Evolutionary conservation across 2,329 filamentous ascomycete species (phyloP).

Genomic region (Nannizziopsis barbatae): DNA sequence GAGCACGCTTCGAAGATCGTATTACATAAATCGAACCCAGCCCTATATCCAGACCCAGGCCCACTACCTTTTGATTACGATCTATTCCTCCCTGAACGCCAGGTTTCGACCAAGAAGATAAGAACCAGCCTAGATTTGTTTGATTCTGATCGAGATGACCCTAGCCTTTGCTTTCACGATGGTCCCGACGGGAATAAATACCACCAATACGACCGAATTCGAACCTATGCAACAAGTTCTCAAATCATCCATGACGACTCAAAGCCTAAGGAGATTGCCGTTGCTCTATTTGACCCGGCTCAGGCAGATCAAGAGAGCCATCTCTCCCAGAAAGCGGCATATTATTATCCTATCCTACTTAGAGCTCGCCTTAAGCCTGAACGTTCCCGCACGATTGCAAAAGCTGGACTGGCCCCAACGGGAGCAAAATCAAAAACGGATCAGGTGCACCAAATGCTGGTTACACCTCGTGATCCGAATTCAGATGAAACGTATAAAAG

Average conservation of each 20-base stretch:
- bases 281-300: conserved; percentile 47
- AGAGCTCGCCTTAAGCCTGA: conserved; percentile 46
- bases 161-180: conserved; percentile 39
- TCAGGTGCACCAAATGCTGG: conserved; percentile 43
- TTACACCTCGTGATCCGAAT: conserved; percentile 41
- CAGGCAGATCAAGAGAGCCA: conserved; percentile 18
- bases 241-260: conserved; percentile 43
- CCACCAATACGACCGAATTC: conserved; percentile 47
- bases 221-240: conserved; percentile 50
- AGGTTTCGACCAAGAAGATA: conserved; percentile 39
- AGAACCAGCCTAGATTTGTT: conserved; percentile 46
- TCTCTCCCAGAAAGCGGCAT: conserved; percentile 43
- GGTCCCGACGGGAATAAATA: conserved; percentile 34
- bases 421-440: conserved; percentile 36
- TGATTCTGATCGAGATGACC: conserved; percentile 44
- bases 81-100: conserved; percentile 45
- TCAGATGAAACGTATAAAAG: conserved; percentile 41
- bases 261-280: conserved; percentile 46
- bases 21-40: conserved; percentile 41
- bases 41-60: conserved; percentile 41
- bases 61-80: conserved; percentile 49
- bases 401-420: conserved; percentile 31
- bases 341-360: conserved; percentile 51
- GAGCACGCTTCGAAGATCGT: conserved; percentile 39
- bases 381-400: conserved; percentile 34